These are phyloP conservation scores for Globisporangium sylvaticum DNA, from an alignment of 352 stramenopile genomes.

Conservation along the genomic window DNA sequence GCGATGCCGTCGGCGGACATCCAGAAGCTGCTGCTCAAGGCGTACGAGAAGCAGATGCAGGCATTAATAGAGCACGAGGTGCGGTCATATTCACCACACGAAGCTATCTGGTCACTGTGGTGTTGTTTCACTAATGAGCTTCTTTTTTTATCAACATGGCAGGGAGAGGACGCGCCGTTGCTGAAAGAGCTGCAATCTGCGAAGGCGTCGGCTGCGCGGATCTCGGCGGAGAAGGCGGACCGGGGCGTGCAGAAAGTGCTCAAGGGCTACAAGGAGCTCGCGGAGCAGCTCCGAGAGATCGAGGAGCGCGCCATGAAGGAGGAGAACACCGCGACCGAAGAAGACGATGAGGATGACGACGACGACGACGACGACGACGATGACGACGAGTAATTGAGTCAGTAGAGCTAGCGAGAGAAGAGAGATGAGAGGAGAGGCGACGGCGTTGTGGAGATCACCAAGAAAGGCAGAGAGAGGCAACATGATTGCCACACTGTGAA, in stretches of 20 bases:
- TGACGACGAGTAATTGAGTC: slow-evolving; percentile 17
- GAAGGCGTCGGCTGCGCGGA: slow-evolving; percentile 43
- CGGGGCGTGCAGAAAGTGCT: slow-evolving; percentile 58
- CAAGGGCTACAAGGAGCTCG: slow-evolving; percentile 71
- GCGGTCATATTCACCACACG: neutral
- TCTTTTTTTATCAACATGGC: neutral
- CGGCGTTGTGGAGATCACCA: neutral
- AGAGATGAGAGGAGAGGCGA: slow-evolving; percentile 19
- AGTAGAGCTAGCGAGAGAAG: neutral
- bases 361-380: slow-evolving; percentile 16
- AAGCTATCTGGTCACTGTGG: neutral
- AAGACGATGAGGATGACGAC: slow-evolving; percentile 30
- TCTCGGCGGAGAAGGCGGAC: slow-evolving; percentile 67
- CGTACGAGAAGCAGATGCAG: slow-evolving; percentile 85
- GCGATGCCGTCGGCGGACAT: slow-evolving; percentile 68
- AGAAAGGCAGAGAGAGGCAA: neutral
- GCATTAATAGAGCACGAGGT: slow-evolving; percentile 55
- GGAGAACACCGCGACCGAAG: slow-evolving; percentile 39
- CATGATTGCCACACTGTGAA: neutral
- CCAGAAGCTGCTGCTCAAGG: slow-evolving; percentile 65
- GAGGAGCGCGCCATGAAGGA: slow-evolving; percentile 52
- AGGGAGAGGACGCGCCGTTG: slow-evolving; percentile 45
- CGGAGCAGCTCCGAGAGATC: slow-evolving; percentile 63
- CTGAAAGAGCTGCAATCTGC: slow-evolving; percentile 66
- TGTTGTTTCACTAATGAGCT: neutral